Conservation (phyloP, 1,284 basidiomycete genomes). For the Porogramme epimiltina region DNA sequence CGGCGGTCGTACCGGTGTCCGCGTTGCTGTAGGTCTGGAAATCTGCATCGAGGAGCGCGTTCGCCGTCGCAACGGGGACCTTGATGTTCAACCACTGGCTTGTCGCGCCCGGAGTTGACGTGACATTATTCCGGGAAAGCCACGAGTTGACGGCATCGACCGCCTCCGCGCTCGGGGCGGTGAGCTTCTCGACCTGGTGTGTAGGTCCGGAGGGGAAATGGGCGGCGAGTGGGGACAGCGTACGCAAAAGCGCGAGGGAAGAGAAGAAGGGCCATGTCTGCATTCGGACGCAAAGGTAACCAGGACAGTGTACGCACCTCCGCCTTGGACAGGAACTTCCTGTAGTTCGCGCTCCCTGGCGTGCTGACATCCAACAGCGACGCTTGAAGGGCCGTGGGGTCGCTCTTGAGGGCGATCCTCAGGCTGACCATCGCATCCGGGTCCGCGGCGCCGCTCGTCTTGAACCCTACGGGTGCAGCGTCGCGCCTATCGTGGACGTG, state of each 20-base stretch:
- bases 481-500: constrained; percentile 23
- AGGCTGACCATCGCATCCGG: constrained; percentile 23
- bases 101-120: constrained; percentile 31
- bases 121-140: constrained; percentile 38
- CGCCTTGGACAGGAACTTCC: constrained; percentile 21
- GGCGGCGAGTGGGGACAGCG: constrained; percentile 21
- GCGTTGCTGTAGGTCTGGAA: constrained; percentile 39
- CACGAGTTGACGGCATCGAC: constrained; percentile 38
- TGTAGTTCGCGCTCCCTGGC: constrained; percentile 21
- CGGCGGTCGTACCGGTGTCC: constrained; percentile 29
- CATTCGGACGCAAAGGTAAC: not conserved
- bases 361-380: constrained; percentile 24
- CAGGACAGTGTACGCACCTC: constrained; percentile 10
- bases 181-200: constrained; percentile 39
- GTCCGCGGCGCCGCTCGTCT: constrained; percentile 17
- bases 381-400: constrained; percentile 20
- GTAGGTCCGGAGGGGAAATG: constrained; percentile 31
- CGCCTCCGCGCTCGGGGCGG: constrained; percentile 35
- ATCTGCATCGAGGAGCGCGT: constrained; percentile 37
- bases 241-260: not conserved
- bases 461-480: constrained; percentile 21
- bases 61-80: constrained; percentile 36
- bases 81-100: constrained; percentile 26
- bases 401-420: constrained; percentile 28
- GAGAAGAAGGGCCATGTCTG: constrained; percentile 3